These are phyloP conservation scores for Castanea sativa DNA, from an alignment of 306 rosid genomes.

Conservation along the genomic window DNA sequence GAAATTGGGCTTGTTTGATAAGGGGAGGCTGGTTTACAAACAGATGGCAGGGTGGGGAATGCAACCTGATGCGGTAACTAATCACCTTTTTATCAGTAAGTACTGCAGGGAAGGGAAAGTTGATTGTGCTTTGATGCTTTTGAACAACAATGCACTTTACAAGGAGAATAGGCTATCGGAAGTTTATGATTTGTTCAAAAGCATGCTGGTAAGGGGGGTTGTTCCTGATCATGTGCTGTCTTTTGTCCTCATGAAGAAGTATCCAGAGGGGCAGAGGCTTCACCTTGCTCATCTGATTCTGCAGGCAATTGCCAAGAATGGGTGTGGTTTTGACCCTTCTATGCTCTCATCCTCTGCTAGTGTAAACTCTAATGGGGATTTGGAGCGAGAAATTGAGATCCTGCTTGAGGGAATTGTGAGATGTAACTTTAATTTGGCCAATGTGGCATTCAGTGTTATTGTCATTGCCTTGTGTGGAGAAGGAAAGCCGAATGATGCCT, in stretches of 20 bases:
- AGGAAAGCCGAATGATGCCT: slow-evolving; percentile 22
- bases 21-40: slow-evolving; percentile 33
- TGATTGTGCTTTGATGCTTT: slow-evolving; percentile 32
- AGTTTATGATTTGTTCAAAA: slow-evolving; percentile 20
- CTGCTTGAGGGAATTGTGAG: slow-evolving; percentile 32
- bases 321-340: slow-evolving; percentile 36
- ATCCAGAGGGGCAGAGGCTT: slow-evolving; percentile 27
- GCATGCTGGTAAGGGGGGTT: slow-evolving; percentile 29
- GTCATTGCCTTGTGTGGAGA: slow-evolving; percentile 35
- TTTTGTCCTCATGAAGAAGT: slow-evolving; percentile 27
- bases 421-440: slow-evolving; percentile 30
- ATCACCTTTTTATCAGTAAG: slow-evolving; percentile 35
- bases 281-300: slow-evolving; percentile 33
- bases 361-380: background rate
- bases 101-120: slow-evolving; percentile 29
- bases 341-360: slow-evolving; percentile 10
- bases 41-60: slow-evolving; percentile 44
- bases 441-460: slow-evolving; percentile 28
- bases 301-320: slow-evolving; percentile 37
- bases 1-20: slow-evolving; percentile 34
- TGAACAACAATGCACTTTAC: slow-evolving; percentile 25
- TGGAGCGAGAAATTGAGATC: slow-evolving; percentile 31
- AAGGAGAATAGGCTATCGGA: slow-evolving; percentile 30
- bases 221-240: slow-evolving; percentile 46
- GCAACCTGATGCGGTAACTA: slow-evolving; percentile 34